A percentile compares a stretch with the other conserved stretches of the same genome.
Evolutionary conservation across 1,139 yeast genomes (phyloP).

Genomic region (Saccharomyces uvarum): DNA sequence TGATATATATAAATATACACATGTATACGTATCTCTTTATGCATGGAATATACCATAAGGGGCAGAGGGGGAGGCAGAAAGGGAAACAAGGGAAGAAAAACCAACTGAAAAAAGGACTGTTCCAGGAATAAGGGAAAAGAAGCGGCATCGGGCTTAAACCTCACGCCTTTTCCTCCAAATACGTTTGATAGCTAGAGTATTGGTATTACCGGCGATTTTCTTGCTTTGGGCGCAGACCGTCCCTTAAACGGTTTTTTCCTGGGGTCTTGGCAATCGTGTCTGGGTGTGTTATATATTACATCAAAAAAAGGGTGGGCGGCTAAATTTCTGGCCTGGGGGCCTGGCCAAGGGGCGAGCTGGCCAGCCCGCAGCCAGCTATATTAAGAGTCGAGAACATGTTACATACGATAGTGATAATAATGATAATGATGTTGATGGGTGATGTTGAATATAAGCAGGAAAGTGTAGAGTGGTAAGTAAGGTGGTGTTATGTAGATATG

Average conservation of each 20-base stretch:
- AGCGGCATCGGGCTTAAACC: background rate
- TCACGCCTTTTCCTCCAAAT: background rate
- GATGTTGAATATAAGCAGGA: background rate
- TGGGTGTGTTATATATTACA: background rate
- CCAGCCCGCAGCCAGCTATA: background rate
- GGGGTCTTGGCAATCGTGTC: background rate
- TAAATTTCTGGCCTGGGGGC: background rate
- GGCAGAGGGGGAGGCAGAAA: background rate
- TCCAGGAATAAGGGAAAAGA: background rate
- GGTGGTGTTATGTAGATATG: background rate
- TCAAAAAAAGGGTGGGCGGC: constrained; percentile 2
- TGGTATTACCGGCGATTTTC: background rate
- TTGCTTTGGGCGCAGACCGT: background rate
- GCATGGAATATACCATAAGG: background rate
- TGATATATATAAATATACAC: background rate
- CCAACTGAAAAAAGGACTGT: background rate
- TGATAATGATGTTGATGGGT: background rate
- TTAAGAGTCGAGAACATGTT: background rate
- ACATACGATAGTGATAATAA: background rate
- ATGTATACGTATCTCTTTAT: background rate
- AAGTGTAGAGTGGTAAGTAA: background rate
- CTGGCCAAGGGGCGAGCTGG: background rate
- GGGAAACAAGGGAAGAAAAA: background rate
- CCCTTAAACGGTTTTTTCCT: background rate
- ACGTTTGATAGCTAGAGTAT: background rate